A percentile compares a stretch with the other conserved stretches of the same genome.
Conservation (phyloP, 139 green algal species). For the Spirogloea muscicola region DNA sequence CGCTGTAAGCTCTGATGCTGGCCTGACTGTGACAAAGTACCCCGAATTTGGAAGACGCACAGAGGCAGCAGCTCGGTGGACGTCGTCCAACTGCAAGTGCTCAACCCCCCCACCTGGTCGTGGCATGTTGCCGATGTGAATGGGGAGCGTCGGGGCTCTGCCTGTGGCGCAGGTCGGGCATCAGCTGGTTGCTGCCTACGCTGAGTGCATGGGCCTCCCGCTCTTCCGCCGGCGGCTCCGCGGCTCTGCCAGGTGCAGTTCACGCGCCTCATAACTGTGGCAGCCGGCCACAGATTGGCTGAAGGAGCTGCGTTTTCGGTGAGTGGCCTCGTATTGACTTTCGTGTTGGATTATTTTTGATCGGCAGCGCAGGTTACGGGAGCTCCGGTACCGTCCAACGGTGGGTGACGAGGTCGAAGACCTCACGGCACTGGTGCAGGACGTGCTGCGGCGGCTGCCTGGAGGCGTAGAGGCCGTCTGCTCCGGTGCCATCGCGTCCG, state of each 20-base stretch:
- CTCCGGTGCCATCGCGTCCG: conserved; percentile 83
- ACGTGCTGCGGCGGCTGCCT: background rate
- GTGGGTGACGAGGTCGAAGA: conserved; percentile 89
- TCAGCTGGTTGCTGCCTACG: conserved; percentile 69
- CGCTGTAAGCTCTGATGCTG: no score
- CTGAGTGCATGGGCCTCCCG: conserved; percentile 73
- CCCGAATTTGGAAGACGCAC: no score
- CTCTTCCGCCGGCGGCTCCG: conserved; percentile 69
- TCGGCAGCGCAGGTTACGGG: background rate
- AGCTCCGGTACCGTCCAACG: background rate
- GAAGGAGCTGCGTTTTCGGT: no score
- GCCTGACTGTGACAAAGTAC: no score
- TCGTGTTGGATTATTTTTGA: background rate
- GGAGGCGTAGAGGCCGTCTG: conserved; percentile 63
- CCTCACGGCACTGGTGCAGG: conserved; percentile 55
- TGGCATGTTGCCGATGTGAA: no score
- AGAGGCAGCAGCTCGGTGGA: no score
- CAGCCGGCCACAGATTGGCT: no score
- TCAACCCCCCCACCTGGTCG: no score
- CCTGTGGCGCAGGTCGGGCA: conserved; percentile 65
- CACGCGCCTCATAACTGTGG: no score
- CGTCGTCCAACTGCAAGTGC: no score
- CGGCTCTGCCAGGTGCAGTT: conserved; percentile 53
- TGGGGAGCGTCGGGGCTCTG: no score
- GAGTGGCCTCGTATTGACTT: no score